These are phyloP conservation scores for Diaporthe velutina DNA, from an alignment of 2,329 filamentous ascomycete species.

Conservation along the genomic window DNA sequence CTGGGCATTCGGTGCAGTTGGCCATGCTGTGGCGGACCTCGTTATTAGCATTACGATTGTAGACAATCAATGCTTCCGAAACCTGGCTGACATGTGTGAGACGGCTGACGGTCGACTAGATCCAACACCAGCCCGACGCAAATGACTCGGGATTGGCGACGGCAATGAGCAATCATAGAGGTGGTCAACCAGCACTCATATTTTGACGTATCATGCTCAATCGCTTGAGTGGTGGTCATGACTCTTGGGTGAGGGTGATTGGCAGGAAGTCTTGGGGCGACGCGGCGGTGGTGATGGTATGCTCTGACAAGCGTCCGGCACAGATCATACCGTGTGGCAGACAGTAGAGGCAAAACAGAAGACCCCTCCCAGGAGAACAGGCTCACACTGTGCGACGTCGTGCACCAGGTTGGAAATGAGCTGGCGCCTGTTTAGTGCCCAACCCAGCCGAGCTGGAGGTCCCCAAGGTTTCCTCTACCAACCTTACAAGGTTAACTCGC, in stretches of 20 bases:
- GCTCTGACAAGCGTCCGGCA: conserved; percentile 16
- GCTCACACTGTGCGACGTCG: conserved; percentile 23
- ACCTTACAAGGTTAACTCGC: conserved; percentile 20
- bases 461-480: conserved; percentile 25
- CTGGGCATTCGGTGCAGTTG: neutral
- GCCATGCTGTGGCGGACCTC: neutral
- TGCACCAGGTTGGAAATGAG: conserved; percentile 14
- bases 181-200: neutral
- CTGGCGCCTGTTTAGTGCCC: conserved; percentile 32
- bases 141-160: conserved; percentile 15
- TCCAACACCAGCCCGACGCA: neutral
- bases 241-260: conserved; percentile 5
- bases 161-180: neutral
- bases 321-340: conserved; percentile 18
- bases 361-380: too few relatives aligned
- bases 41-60: neutral
- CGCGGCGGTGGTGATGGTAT: conserved; percentile 25
- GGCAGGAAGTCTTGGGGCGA: neutral
- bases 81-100: conserved; percentile 21
- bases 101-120: neutral
- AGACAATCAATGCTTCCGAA: conserved; percentile 20
- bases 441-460: conserved; percentile 16
- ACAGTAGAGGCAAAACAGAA: neutral
- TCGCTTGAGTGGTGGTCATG: conserved; percentile 1
- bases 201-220: conserved; percentile 2